Conservation (phyloP, 2,329 filamentous ascomycete genomes). For the Ustilaginoidea virens region DNA sequence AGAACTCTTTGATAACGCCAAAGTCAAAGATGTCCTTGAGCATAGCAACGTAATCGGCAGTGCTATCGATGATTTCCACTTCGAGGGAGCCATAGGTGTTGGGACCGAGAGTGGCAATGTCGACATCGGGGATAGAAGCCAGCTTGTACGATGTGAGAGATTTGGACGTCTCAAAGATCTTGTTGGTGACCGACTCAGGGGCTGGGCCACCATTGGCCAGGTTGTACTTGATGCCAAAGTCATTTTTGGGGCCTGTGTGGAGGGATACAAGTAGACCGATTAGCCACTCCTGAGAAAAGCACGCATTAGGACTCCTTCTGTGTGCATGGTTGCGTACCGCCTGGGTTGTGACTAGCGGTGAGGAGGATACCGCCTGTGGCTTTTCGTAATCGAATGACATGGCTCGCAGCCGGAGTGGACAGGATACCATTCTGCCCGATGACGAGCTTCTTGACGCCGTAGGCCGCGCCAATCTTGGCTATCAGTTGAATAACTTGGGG, state of each 20-base stretch:
- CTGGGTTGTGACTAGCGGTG: conserved; percentile 96
- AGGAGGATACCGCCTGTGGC: conserved; percentile 93
- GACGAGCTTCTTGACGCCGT: conserved; percentile 96
- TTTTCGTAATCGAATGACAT: conserved; percentile 86
- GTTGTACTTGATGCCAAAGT: conserved; percentile 99
- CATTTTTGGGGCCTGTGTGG: conserved; percentile 62
- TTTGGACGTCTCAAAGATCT: conserved; percentile 90
- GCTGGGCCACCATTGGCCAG: conserved; percentile 89
- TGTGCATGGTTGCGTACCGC: too few relatives aligned
- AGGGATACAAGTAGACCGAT: conserved; percentile 4
- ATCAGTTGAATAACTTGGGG: conserved; percentile 93
- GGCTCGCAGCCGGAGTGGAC: conserved; percentile 89
- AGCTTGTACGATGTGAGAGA: conserved; percentile 85
- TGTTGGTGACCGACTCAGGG: conserved; percentile 93
- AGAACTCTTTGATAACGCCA: conserved; percentile 85
- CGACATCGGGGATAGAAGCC: conserved; percentile 70
- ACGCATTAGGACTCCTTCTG: too few relatives aligned
- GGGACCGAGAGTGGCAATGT: conserved; percentile 69
- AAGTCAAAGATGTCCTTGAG: conserved; percentile 99
- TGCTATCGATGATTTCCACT: conserved; percentile 91
- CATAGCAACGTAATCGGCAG: conserved; percentile 82
- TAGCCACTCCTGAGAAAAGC: not conserved
- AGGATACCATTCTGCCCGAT: conserved; percentile 94
- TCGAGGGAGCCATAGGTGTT: conserved; percentile 75
- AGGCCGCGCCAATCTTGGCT: conserved; percentile 90